A percentile compares a stretch with the other conserved stretches of the same genome.
Conservation (phyloP, 768 basidiomycete genomes). For the Hericium rajendrae region DNA sequence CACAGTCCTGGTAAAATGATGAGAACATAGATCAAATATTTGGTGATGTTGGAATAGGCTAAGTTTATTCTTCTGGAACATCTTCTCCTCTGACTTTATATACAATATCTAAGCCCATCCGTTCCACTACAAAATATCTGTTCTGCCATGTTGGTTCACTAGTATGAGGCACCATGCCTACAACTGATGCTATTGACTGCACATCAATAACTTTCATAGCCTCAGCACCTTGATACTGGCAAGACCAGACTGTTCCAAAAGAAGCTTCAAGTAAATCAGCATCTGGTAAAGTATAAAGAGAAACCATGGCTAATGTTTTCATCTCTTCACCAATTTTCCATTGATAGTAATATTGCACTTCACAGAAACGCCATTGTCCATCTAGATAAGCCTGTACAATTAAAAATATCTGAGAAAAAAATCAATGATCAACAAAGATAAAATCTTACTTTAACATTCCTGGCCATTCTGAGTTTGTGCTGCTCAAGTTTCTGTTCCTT, state of each 20-base stretch:
- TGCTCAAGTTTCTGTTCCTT: background rate
- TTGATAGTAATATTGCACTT: conserved; percentile 8
- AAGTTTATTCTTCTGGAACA: background rate
- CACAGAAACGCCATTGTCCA: background rate
- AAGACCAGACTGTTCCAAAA: conserved; percentile 1
- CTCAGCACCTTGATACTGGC: conserved; percentile 1
- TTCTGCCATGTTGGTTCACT: background rate
- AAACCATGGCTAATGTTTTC: conserved; percentile 4
- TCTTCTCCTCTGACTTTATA: background rate
- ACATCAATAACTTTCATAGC: conserved; percentile 4
- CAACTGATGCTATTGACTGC: background rate
- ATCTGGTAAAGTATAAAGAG: conserved; percentile 5
- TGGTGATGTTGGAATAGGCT: too few relatives aligned
- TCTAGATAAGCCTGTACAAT: background rate
- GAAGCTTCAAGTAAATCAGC: conserved; percentile 2
- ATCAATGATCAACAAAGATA: background rate
- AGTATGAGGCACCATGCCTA: conserved; percentile 7
- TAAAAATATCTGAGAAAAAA: too few relatives aligned
- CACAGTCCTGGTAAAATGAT: too few relatives aligned
- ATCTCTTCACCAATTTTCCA: background rate
- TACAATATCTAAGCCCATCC: background rate
- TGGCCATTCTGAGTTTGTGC: background rate
- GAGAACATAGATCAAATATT: too few relatives aligned
- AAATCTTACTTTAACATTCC: conserved; percentile 11
- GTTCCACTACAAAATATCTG: background rate